Conservation (phyloP, 2,329 filamentous ascomycete genomes). For the Colletotrichum sublineola region DNA sequence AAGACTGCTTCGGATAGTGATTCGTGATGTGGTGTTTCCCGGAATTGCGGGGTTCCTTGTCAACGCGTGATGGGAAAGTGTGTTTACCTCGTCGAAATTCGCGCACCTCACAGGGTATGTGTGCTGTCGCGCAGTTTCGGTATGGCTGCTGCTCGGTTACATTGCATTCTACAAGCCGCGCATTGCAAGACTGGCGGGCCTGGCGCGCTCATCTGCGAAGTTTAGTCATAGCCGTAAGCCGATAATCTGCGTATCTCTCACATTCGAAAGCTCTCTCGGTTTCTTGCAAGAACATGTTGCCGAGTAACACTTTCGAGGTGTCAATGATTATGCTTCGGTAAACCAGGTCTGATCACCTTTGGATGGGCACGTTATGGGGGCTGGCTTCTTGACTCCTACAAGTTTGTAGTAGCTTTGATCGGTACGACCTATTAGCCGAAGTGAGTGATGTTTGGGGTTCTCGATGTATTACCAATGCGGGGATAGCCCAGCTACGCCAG, state of each 20-base stretch:
- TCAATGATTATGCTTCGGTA: too few relatives aligned
- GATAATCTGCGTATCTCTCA: background rate
- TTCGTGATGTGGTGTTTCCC: background rate
- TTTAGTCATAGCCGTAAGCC: conserved; percentile 11
- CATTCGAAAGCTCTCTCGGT: background rate
- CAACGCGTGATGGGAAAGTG: conserved; percentile 35
- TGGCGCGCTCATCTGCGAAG: conserved; percentile 51
- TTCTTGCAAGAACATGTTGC: background rate
- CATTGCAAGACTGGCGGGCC: conserved; percentile 48
- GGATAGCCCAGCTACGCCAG: background rate
- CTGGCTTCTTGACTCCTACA: background rate
- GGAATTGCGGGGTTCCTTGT: background rate
- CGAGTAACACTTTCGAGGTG: background rate
- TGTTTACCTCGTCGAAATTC: conserved; percentile 53
- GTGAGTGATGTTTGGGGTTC: background rate
- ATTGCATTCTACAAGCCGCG: conserved; percentile 53
- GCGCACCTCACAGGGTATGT: conserved; percentile 49
- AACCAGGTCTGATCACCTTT: too few relatives aligned
- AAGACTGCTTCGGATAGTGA: background rate
- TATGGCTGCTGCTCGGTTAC: conserved; percentile 52
- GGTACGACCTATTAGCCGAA: background rate
- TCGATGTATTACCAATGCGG: background rate
- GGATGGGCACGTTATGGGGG: background rate
- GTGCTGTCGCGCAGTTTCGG: conserved; percentile 49
- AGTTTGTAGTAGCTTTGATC: background rate